Conservation (phyloP, 176 grass and related monocot species). For the Aegilops bicornis region DNA sequence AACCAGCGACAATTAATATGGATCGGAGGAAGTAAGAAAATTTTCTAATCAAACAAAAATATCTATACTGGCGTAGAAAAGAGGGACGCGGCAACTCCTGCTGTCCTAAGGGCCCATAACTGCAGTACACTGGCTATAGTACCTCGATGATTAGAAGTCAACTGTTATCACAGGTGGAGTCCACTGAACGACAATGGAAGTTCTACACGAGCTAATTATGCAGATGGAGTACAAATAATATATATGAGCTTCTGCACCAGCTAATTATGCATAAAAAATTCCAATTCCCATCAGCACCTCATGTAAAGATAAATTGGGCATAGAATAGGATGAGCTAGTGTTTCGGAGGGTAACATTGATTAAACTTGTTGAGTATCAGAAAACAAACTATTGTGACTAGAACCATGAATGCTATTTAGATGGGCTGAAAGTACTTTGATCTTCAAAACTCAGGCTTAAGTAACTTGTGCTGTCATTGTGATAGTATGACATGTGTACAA, state of each 20-base stretch:
- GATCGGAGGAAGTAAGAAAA: neutral
- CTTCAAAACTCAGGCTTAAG: neutral
- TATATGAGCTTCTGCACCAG: neutral
- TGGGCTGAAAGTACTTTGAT: neutral
- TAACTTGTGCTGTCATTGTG: neutral
- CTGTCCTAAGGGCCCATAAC: neutral
- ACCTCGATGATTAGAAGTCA: too few relatives aligned
- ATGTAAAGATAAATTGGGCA: conserved; percentile 1
- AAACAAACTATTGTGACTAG: neutral
- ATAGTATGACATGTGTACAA: neutral
- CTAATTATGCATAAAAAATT: neutral
- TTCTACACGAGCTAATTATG: neutral
- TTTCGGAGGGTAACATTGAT: neutral
- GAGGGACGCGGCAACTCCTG: neutral
- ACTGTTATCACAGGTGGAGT: neutral
- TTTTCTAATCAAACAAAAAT: neutral
- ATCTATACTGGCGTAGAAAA: neutral
- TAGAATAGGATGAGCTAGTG: neutral
- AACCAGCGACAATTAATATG: too few relatives aligned
- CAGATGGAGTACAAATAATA: neutral
- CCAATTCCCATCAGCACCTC: neutral
- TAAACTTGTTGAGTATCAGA: neutral
- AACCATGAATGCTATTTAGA: conserved; percentile 22
- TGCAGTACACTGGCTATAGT: neutral
- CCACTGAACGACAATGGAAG: neutral